These are phyloP conservation scores for Plasmodium billcollinsi DNA, from an alignment of 169 alveolate species.

Conservation along the genomic window DNA sequence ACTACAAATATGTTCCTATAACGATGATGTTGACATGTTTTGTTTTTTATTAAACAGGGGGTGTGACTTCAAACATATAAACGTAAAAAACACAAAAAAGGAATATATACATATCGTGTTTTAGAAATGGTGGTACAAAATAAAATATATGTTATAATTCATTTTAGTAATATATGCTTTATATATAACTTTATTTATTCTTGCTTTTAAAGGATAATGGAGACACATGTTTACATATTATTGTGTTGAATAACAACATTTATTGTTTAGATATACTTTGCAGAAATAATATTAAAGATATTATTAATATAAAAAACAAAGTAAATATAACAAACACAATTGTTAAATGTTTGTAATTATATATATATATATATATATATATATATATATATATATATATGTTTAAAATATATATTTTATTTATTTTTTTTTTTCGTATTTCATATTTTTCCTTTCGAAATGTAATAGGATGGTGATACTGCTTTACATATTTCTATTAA, in stretches of 20 bases:
- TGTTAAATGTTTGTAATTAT: not conserved
- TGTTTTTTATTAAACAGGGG: constrained; percentile 58
- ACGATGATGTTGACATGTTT: constrained; percentile 68
- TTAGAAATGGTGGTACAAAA: too few species aligned
- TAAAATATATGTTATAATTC: too few species aligned
- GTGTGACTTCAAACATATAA: constrained; percentile 62
- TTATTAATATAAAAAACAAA: constrained; percentile 63
- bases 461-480: constrained; percentile 65
- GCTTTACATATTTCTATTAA: constrained; percentile 65
- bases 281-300: constrained; percentile 40
- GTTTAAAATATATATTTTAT: not conserved
- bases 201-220: constrained; percentile 45
- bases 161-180: too few species aligned
- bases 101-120: not conserved
- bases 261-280: constrained; percentile 64
- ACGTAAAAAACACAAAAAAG: constrained; percentile 28
- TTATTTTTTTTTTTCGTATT: not conserved
- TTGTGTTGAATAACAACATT: constrained; percentile 59
- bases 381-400: not conserved
- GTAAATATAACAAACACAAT: constrained; percentile 4
- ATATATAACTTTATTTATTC: too few species aligned
- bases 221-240: constrained; percentile 68
- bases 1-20: constrained; percentile 69
- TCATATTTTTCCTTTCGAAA: not conserved
- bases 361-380: not conserved